phyloP scores from a whole-genome alignment of 345 rosid genomes.

The Eucalyptus pauciflora region DNA sequence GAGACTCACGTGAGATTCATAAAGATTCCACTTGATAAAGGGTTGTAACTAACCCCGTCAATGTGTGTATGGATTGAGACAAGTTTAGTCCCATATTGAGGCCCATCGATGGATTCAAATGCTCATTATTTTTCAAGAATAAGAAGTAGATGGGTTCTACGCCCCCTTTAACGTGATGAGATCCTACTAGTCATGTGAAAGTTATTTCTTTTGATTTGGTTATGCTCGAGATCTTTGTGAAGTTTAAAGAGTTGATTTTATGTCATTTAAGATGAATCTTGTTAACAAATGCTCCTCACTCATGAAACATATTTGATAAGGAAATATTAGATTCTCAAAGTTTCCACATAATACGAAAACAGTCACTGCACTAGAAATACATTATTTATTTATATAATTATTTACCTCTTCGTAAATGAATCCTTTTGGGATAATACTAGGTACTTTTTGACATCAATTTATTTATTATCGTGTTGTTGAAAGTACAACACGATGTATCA shows the following conservation, averaged over 20 bases:
- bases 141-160: background rate
- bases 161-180: background rate
- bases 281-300: background rate
- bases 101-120: background rate
- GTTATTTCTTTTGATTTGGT: background rate
- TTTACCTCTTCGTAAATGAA: background rate
- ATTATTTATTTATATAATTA: background rate
- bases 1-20: background rate
- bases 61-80: background rate
- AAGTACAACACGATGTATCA: background rate
- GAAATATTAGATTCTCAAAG: background rate
- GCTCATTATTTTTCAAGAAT: background rate
- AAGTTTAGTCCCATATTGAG: too few relatives aligned
- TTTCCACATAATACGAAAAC: background rate
- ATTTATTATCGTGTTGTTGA: background rate
- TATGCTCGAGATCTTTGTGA: background rate
- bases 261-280: background rate
- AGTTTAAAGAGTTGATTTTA: background rate
- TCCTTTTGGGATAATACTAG: background rate
- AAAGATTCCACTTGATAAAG: background rate
- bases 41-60: background rate
- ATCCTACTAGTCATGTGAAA: background rate
- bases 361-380: background rate
- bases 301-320: background rate
- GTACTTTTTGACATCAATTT: background rate